A percentile compares a stretch with the other conserved stretches of the same genome.
These are phyloP conservation scores for Misopates orontium DNA, from an alignment of 257 asterid species.

Conservation along the genomic window DNA sequence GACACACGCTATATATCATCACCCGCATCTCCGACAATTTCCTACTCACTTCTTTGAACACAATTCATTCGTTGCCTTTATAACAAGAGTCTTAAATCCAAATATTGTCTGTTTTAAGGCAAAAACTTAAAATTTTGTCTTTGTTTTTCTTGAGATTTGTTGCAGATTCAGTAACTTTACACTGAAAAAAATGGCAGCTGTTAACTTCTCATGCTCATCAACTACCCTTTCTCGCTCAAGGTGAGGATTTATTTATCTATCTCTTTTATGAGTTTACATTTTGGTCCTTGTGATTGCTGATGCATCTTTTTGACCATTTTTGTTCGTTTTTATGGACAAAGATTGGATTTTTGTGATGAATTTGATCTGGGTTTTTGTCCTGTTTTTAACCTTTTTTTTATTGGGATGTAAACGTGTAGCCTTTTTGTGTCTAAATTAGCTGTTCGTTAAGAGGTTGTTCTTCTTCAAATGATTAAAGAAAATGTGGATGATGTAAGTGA, in stretches of 20 bases:
- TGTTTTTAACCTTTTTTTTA: background rate
- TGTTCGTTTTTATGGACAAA: background rate
- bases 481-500: background rate
- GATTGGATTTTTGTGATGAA: background rate
- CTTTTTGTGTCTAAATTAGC: constrained; percentile 14
- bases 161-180: background rate
- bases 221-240: too few relatives aligned
- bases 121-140: background rate
- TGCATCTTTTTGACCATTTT: background rate
- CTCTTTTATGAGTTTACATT: background rate
- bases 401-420: constrained; percentile 7
- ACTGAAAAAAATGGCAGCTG: constrained; percentile 54
- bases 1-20: too few relatives aligned
- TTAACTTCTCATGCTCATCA: constrained; percentile 63
- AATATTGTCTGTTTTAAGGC: constrained; percentile 2
- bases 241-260: background rate
- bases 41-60: too few relatives aligned
- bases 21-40: too few relatives aligned
- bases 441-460: background rate
- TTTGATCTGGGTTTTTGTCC: constrained; percentile 17
- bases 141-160: background rate
- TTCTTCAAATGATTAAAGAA: background rate
- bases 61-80: background rate
- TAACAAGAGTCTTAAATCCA: background rate
- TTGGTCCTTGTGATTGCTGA: background rate